phyloP scores from a whole-genome alignment of 2,329 filamentous ascomycete genomes.

The Fusarium sp. region DNA sequence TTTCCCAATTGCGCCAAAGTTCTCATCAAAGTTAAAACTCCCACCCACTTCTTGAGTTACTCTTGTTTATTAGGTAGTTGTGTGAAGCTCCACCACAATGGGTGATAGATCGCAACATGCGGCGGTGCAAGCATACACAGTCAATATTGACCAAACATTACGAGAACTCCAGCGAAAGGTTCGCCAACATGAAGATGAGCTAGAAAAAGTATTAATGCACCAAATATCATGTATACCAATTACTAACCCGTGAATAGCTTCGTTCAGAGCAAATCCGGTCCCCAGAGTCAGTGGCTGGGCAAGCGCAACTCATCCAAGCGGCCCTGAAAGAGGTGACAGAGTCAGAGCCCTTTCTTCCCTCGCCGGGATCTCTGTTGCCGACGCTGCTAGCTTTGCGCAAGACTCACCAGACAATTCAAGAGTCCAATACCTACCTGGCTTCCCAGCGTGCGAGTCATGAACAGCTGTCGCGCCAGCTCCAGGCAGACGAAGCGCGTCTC shows the following conservation, averaged over 20 bases:
- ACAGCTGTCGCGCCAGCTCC: constrained; percentile 59
- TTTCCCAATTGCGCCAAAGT: background rate
- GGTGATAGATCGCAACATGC: constrained; percentile 39
- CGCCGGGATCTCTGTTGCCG: constrained; percentile 74
- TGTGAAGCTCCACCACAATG: constrained; percentile 31
- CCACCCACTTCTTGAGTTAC: background rate
- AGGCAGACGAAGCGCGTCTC: constrained; percentile 61
- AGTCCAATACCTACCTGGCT: constrained; percentile 70
- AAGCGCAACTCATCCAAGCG: constrained; percentile 63
- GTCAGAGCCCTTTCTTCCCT: constrained; percentile 73
- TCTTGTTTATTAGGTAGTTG: background rate
- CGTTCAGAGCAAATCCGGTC: constrained; percentile 40
- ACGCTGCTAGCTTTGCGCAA: constrained; percentile 77
- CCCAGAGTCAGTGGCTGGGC: constrained; percentile 46
- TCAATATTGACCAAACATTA: constrained; percentile 73
- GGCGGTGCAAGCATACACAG: constrained; percentile 47
- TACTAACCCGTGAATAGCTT: constrained; percentile 40
- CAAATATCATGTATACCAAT: background rate
- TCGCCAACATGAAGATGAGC: constrained; percentile 62
- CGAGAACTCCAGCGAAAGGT: constrained; percentile 72
- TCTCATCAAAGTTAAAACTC: background rate
- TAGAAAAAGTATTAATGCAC: constrained; percentile 55
- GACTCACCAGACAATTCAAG: constrained; percentile 71
- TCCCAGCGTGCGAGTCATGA: constrained; percentile 57
- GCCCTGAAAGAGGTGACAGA: constrained; percentile 74